A percentile compares a stretch with the other conserved stretches of the same genome.
Evolutionary conservation across 164 flowering plant genomes (phyloP).

Genomic region (Pachysandra terminalis): DNA sequence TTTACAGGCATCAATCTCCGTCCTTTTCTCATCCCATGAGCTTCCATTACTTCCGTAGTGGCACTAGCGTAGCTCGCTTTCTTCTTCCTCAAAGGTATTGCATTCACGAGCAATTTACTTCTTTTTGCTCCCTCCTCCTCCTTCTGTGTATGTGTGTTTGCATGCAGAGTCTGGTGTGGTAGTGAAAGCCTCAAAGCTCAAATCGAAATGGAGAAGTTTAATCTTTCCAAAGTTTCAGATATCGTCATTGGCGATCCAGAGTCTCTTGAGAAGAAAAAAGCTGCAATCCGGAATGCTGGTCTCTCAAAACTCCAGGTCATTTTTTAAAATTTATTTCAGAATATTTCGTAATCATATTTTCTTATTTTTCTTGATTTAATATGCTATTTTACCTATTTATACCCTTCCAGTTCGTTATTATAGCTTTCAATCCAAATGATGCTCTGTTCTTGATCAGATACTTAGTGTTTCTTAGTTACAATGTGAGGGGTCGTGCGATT

Average conservation of each 20-base stretch:
- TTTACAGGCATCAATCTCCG: neutral
- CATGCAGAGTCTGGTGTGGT: constrained; percentile 26
- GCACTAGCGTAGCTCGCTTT: neutral
- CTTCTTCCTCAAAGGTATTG: constrained; percentile 3
- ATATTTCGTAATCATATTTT: neutral
- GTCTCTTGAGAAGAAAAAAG: constrained; percentile 42
- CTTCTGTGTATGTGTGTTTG: neutral
- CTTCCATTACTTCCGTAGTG: neutral
- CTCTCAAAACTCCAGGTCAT: constrained; percentile 79
- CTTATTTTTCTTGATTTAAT: neutral
- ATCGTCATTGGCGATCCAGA: constrained; percentile 39
- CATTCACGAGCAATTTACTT: too few relatives aligned
- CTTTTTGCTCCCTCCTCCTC: too few relatives aligned
- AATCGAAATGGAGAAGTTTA: constrained; percentile 26
- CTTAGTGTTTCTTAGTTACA: too few relatives aligned
- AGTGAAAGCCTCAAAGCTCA: constrained; percentile 6
- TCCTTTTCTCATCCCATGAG: neutral
- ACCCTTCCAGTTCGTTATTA: too few relatives aligned
- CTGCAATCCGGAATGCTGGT: constrained; percentile 57
- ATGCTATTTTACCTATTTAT: neutral
- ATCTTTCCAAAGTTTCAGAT: constrained; percentile 16
- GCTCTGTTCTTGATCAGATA: too few relatives aligned
- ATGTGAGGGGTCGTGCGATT: too few relatives aligned
- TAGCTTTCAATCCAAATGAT: too few relatives aligned
- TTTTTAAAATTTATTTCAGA: too few relatives aligned